Conservation (phyloP, 208 protist species). For the Trypanosoma rangeli region DNA sequence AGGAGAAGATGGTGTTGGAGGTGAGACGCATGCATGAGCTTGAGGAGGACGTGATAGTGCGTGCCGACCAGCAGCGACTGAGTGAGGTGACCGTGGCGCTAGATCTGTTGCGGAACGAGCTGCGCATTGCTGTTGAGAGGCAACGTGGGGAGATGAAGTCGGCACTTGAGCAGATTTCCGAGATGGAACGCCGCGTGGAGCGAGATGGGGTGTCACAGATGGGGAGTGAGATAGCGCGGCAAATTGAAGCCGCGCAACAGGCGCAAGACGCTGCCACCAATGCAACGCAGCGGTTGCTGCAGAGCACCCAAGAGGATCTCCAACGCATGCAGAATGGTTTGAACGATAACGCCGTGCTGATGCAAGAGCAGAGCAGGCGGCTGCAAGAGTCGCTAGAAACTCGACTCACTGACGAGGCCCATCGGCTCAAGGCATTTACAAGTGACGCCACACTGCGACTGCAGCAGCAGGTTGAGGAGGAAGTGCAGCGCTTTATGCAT, state of each 20-base stretch:
- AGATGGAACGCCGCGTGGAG: background rate
- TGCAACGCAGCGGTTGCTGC: background rate
- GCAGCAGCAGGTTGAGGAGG: constrained; percentile 8
- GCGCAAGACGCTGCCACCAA: background rate
- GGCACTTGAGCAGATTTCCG: background rate
- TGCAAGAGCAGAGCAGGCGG: background rate
- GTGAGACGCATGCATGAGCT: background rate
- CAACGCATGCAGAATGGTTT: constrained; percentile 1
- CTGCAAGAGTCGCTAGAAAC: background rate
- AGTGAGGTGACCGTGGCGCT: background rate
- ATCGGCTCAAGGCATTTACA: background rate
- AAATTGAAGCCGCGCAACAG: background rate
- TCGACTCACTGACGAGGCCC: background rate
- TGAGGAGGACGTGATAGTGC: background rate
- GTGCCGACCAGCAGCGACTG: background rate
- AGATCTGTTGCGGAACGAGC: background rate
- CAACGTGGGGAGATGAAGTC: background rate
- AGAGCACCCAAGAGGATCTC: background rate
- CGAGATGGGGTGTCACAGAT: background rate
- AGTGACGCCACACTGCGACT: constrained; percentile 6
- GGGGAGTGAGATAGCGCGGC: background rate
- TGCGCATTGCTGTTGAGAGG: background rate
- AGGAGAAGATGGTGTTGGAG: background rate
- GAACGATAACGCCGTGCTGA: background rate
- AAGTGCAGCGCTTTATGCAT: constrained; percentile 11